Base-by-base conservation (phyloP, 2,329 filamentous ascomycete genomes). In the Fusarium avenaceum region DNA sequence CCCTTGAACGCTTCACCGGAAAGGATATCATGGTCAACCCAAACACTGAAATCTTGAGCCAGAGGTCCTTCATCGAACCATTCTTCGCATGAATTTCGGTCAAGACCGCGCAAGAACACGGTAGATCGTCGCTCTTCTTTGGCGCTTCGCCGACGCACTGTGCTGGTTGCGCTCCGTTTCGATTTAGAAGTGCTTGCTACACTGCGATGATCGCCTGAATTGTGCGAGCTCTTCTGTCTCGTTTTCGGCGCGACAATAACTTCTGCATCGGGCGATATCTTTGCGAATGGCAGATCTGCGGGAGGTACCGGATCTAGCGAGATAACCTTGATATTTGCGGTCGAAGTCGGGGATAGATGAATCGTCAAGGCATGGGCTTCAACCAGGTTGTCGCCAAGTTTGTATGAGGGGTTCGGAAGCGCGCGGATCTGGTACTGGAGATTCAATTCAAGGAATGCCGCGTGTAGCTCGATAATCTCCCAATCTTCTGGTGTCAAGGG, bases 401-500 rank as follows among this genome's bases (percentile, higher is more conserved):
- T 83, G 76, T 89, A 92, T 24, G 86, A 83, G 19, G 95, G 95
- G 78, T 97, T 98, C 24, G 95, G 95, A 22, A 99, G 84, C 19
- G 95, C 95, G 73, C 96, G 91, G 72, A 99, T 94, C 81, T 99
- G 96, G 44, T 91, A 92, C 32, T 97, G 84, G 52, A 99, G 89
- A 78, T 99, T 98, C 69, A 97, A 85, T 76, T 99, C 96, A 50
- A 99, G 84, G 76, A 98, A 99, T 17, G 91, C 96, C 7, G 96
- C 96, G 82, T 99, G 96, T 3, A 99, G 84, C 79, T 99, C 96
- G 73, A 99, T 98, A 74, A 98, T 97, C 80, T 99, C 96, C 96
- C 96, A 99, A 77, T 99, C 96, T 60, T 96, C 93, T 2, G 95
- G 89, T 0, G 96, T 98, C 74, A 98, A 81, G 33, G 96, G 96